Evolutionary conservation across 257 asterid genomes (phyloP).

Genomic region (Knoxia roxburghii): DNA sequence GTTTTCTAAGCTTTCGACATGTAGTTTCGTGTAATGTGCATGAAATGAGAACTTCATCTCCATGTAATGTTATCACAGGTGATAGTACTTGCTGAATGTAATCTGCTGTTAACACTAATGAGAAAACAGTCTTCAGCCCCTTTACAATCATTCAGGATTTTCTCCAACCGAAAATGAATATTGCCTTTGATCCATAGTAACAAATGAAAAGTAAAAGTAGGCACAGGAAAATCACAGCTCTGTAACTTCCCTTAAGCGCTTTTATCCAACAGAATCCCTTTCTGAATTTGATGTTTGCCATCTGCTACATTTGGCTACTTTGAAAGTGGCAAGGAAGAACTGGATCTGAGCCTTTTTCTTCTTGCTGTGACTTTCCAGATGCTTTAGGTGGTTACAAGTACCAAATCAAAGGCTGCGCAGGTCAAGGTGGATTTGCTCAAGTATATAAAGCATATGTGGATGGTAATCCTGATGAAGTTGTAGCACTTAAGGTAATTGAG

Average conservation of each 20-base stretch:
- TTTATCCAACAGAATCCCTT: neutral
- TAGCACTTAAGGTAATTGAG: conserved; percentile 78
- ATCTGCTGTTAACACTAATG: neutral
- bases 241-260: conserved; percentile 2
- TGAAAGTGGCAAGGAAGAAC: neutral
- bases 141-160: neutral
- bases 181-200: neutral
- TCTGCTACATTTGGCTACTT: neutral
- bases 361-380: conserved; percentile 17
- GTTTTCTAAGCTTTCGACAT: neutral
- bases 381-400: conserved; percentile 72
- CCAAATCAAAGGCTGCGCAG: conserved; percentile 98
- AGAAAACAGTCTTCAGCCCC: neutral
- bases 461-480: conserved; percentile 68
- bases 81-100: neutral
- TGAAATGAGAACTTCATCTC: neutral
- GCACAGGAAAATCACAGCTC: no score
- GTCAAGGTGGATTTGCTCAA: conserved; percentile 97
- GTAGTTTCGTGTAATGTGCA: neutral
- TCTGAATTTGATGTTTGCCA: neutral
- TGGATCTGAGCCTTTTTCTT: neutral
- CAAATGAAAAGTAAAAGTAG: neutral
- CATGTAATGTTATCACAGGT: neutral
- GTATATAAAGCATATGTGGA: conserved; percentile 77
- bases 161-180: neutral